Base-by-base conservation (phyloP, 371 early-diverging fungal genomes). In the Neoconidiobolus thromboides region DNA sequence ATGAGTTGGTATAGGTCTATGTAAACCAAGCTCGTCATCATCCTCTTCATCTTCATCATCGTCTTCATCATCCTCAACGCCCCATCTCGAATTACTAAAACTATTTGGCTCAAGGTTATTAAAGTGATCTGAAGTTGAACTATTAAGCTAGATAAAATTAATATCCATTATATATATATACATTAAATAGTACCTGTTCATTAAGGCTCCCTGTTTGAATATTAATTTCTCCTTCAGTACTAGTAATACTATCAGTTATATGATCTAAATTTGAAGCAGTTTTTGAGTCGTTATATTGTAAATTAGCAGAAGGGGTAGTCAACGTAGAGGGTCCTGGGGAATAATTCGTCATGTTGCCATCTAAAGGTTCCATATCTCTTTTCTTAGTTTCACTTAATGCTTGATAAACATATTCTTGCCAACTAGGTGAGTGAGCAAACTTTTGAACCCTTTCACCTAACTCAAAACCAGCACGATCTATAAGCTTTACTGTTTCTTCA, bases 401-500 rank as follows among this genome's bases (percentile, higher is more conserved):
- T 55, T 81, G 75, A 15, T 73, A 70, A 14, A 89, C 84, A 67
- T 92, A 96, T 26, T 83, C 80, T 47, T 86, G 78, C 96, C 96
- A 96, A 49, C 77, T 81, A 6, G 85, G 83, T 26, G 57, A 41
- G 41, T 57, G 57, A 36, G 63, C n/a, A 2, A 48, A 26, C 10
- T 73, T 59, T 43, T 78, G 71, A 42, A 79, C 68, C 4, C 56
- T 71, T 39, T 73, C 63, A 41, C 80, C 78, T 44, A 80, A 69
- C 2, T 72, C 70, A 7, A 75, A 73, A 2, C 76, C 76, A 52
- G 73, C 75, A 6, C 82, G 72, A 65, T 94, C 95, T 47, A 90
- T 67, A 43, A 93, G 65, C 62, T 88, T 87, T 61, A 86, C 84
- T 0, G 91, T 83, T 65, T 93, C 94, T 62, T 96, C 97, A 38